phyloP scores from a whole-genome alignment of 2,329 filamentous ascomycete genomes.

The Anthostomella pinea region DNA sequence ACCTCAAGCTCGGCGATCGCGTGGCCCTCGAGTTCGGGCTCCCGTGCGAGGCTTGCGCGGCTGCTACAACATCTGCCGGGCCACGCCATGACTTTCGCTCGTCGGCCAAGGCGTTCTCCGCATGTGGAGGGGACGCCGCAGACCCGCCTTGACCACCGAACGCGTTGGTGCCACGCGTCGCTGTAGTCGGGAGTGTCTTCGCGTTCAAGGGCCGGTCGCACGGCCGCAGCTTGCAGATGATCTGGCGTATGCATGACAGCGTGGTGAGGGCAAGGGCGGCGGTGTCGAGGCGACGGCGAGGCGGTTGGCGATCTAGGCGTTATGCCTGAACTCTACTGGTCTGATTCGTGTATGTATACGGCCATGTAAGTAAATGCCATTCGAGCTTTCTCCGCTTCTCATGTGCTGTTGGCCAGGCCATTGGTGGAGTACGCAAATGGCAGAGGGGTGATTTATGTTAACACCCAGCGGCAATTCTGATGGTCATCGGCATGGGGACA shows the following conservation, averaged over 20 bases:
- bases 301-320: conserved; percentile 62
- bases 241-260: conserved; percentile 48
- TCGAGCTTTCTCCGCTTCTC: conserved; percentile 30
- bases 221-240: conserved; percentile 52
- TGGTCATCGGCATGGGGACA: conserved; percentile 78
- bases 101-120: conserved; percentile 54
- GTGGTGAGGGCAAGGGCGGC: conserved; percentile 46
- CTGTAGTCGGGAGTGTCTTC: conserved; percentile 52
- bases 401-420: background rate
- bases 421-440: too few relatives aligned
- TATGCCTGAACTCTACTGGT: conserved; percentile 76
- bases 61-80: conserved; percentile 58
- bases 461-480: conserved; percentile 64
- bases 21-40: conserved; percentile 62
- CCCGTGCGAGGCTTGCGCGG: conserved; percentile 56
- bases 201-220: conserved; percentile 49
- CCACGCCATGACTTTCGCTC: conserved; percentile 57
- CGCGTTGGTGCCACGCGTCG: conserved; percentile 54
- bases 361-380: conserved; percentile 74
- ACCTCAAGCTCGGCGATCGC: conserved; percentile 62
- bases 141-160: conserved; percentile 54
- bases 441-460: background rate
- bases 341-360: conserved; percentile 74
- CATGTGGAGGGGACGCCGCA: conserved; percentile 60
- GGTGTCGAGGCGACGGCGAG: conserved; percentile 30